Evolutionary conservation across 768 basidiomycete species (phyloP).

Genomic region (Mycena venus): DNA sequence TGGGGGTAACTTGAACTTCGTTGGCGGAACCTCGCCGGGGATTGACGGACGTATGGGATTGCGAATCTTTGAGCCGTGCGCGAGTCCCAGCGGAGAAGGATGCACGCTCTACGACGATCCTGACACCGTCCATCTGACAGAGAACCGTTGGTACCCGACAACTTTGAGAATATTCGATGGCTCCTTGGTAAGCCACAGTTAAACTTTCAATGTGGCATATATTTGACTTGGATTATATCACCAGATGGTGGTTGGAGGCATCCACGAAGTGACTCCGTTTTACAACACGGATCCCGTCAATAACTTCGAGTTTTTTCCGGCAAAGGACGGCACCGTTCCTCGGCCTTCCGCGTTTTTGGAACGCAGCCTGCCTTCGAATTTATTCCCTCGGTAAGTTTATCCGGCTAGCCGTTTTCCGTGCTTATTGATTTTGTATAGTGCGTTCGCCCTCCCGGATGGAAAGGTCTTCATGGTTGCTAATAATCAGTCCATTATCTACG

Average conservation of each 20-base stretch:
- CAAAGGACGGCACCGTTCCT: slow-evolving; percentile 43
- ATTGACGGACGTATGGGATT: slow-evolving; percentile 33
- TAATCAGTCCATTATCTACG: slow-evolving; percentile 33
- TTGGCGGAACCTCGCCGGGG: not conserved
- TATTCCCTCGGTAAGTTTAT: slow-evolving; percentile 56
- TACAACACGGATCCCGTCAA: slow-evolving; percentile 46
- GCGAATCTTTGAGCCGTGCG: slow-evolving; percentile 47
- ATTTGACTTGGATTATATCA: no score
- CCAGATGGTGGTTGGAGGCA: slow-evolving; percentile 49
- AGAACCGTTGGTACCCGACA: slow-evolving; percentile 45
- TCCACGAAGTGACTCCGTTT: slow-evolving; percentile 40
- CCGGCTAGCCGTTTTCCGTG: not conserved
- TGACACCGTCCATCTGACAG: slow-evolving; percentile 36
- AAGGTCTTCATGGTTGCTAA: slow-evolving; percentile 31
- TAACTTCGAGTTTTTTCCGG: slow-evolving; percentile 47
- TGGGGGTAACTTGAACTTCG: slow-evolving; percentile 14
- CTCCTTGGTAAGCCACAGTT: slow-evolving; percentile 24
- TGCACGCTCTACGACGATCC: slow-evolving; percentile 46
- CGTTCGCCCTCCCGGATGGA: slow-evolving; percentile 25
- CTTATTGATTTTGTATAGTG: not conserved
- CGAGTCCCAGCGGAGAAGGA: slow-evolving; percentile 35
- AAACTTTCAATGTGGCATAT: not conserved
- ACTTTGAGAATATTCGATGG: slow-evolving; percentile 45
- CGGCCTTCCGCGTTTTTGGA: slow-evolving; percentile 52
- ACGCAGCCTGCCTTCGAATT: slow-evolving; percentile 64